Conservation (phyloP, 768 basidiomycete species). For the Ephemerocybe angulata region DNA sequence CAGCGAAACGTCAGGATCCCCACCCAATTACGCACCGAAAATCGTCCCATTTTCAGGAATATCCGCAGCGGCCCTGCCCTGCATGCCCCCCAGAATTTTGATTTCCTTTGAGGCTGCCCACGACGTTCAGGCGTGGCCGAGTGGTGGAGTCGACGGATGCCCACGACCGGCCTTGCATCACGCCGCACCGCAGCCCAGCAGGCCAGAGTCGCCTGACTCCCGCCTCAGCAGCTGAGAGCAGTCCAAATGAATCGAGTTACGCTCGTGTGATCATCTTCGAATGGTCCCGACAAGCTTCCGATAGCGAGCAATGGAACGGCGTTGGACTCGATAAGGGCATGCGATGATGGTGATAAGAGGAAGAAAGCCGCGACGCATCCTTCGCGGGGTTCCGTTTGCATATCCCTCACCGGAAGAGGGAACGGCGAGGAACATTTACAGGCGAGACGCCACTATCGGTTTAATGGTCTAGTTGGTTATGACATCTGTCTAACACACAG, state of each 20-base stretch:
- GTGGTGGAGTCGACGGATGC: background rate
- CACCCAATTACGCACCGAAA: background rate
- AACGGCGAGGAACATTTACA: background rate
- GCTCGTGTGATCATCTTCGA: background rate
- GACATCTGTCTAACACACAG: too few relatives aligned
- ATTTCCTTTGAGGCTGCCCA: background rate
- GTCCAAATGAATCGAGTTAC: background rate
- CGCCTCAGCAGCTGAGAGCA: background rate
- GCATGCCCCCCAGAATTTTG: background rate
- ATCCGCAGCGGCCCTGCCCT: background rate
- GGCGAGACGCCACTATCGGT: background rate
- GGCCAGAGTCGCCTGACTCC: too few relatives aligned
- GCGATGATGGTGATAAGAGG: too few relatives aligned
- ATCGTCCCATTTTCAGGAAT: background rate
- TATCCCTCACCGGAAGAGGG: background rate
- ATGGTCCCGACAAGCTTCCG: background rate
- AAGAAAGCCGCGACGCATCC: too few relatives aligned
- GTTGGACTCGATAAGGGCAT: background rate
- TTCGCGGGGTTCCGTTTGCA: background rate
- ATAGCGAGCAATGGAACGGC: background rate
- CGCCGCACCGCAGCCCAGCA: background rate
- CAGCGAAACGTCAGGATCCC: background rate
- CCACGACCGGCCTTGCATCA: background rate
- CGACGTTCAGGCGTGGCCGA: background rate
- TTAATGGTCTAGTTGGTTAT: constrained; percentile 5